Evolutionary conservation across 257 asterid genomes (phyloP).

Genomic region (Thymus quinquecostatus): DNA sequence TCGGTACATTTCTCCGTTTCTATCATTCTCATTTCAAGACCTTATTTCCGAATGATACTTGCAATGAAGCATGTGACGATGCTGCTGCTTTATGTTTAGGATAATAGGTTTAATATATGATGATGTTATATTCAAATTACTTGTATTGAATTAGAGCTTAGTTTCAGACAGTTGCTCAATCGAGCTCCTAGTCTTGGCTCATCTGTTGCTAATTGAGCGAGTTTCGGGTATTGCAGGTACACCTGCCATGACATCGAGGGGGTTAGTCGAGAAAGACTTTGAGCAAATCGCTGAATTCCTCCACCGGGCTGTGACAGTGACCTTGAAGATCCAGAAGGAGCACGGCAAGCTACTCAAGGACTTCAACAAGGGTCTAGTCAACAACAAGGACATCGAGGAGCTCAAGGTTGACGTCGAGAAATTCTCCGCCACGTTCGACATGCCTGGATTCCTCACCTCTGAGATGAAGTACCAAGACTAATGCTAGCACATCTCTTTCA

Average conservation of each 20-base stretch:
- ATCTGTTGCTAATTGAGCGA: background rate
- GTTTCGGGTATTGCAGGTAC: slow-evolving; percentile 54
- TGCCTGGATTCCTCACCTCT: slow-evolving; percentile 89
- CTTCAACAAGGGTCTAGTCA: slow-evolving; percentile 86
- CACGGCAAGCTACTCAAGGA: slow-evolving; percentile 89
- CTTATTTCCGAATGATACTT: background rate
- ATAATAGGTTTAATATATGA: background rate
- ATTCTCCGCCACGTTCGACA: slow-evolving; percentile 75
- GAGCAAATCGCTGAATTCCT: slow-evolving; percentile 95
- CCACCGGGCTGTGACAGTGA: slow-evolving; percentile 75
- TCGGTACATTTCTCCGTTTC: slow-evolving; percentile 54
- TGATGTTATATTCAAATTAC: too few species aligned
- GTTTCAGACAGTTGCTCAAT: background rate
- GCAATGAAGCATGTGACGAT: background rate
- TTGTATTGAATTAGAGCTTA: background rate
- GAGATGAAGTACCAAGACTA: slow-evolving; percentile 87
- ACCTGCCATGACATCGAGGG: slow-evolving; percentile 99
- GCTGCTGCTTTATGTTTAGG: background rate
- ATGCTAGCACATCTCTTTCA: background rate
- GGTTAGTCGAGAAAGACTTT: slow-evolving; percentile 93
- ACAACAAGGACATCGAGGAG: slow-evolving; percentile 83
- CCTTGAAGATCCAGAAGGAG: slow-evolving; percentile 89
- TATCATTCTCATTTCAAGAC: background rate
- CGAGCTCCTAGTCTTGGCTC: background rate
- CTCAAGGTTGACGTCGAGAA: slow-evolving; percentile 93